Percentiles rank a stretch among this genome's conserved stretches.
Evolutionary conservation across 2,329 filamentous ascomycete species (phyloP).

Genomic region (Aspergillus proliferans): DNA sequence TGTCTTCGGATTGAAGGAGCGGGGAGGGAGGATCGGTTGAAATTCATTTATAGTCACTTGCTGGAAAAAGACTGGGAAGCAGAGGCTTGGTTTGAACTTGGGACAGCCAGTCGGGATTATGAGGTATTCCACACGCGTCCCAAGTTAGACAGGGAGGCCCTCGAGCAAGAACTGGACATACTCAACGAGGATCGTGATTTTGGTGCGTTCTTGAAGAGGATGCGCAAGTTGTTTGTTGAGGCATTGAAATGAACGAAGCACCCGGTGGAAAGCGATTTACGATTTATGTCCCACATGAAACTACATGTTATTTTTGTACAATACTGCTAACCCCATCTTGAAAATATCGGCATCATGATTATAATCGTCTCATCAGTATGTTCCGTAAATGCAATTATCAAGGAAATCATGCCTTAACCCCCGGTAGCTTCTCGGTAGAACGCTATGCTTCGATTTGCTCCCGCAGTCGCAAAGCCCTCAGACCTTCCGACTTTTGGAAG

Average conservation of each 20-base stretch:
- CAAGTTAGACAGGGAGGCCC: slow-evolving; percentile 49
- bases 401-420: slow-evolving; percentile 32
- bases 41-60: slow-evolving; percentile 83
- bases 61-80: slow-evolving; percentile 81
- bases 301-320: not conserved
- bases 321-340: not conserved
- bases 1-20: slow-evolving; percentile 86
- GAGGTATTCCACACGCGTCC: slow-evolving; percentile 75
- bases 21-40: slow-evolving; percentile 74
- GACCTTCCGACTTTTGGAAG: slow-evolving; percentile 60
- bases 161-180: slow-evolving; percentile 51
- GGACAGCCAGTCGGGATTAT: slow-evolving; percentile 75
- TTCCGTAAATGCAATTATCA: not conserved
- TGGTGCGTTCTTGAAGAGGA: slow-evolving; percentile 55
- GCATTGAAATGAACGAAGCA: slow-evolving; percentile 42
- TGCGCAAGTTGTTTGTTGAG: slow-evolving; percentile 55
- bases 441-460: slow-evolving; percentile 66
- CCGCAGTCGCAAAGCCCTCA: slow-evolving; percentile 71
- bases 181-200: slow-evolving; percentile 58
- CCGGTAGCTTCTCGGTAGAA: slow-evolving; percentile 84
- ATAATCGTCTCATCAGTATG: slow-evolving; percentile 3
- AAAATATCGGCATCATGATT: not conserved
- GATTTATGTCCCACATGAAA: not conserved
- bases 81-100: slow-evolving; percentile 90
- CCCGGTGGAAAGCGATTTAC: not conserved